Percentiles rank a stretch among this genome's conserved stretches.
phyloP scores from a whole-genome alignment of 148 eudicot species.

The Vaccinium macrocarpon region DNA sequence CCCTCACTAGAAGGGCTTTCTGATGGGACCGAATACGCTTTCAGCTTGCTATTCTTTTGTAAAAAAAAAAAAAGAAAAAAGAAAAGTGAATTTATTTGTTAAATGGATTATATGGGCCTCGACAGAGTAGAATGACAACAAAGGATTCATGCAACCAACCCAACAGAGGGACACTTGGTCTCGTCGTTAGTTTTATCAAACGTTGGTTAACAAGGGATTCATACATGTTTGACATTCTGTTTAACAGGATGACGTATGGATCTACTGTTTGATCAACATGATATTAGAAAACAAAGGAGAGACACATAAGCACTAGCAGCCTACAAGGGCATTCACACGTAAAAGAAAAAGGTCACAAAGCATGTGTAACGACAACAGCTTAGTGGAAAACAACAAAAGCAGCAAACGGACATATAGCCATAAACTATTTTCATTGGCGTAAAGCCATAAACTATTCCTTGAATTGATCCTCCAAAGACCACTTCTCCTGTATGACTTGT shows the following conservation, averaged over 20 bases:
- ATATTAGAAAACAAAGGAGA: not conserved
- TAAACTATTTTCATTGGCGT: not conserved
- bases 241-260: not conserved
- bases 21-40: not conserved
- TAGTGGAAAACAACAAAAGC: constrained; percentile 22
- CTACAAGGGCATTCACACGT: not conserved
- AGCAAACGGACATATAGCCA: not conserved
- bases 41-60: not conserved
- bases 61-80: not conserved
- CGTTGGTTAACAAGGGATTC: no score
- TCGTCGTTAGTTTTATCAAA: not conserved
- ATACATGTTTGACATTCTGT: not conserved
- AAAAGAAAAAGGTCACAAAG: constrained; percentile 2
- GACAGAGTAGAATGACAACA: not conserved
- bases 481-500: constrained; percentile 7
- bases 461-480: constrained; percentile 17
- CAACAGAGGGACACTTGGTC: not conserved
- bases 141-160: not conserved
- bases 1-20: not conserved
- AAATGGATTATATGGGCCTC: not conserved
- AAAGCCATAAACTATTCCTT: constrained; percentile 3
- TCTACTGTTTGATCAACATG: not conserved
- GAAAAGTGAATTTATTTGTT: not conserved
- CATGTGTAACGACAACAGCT: not conserved
- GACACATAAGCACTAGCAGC: not conserved